Conservation (phyloP, 306 rosid species). For the Hippophae gyantsensis region DNA sequence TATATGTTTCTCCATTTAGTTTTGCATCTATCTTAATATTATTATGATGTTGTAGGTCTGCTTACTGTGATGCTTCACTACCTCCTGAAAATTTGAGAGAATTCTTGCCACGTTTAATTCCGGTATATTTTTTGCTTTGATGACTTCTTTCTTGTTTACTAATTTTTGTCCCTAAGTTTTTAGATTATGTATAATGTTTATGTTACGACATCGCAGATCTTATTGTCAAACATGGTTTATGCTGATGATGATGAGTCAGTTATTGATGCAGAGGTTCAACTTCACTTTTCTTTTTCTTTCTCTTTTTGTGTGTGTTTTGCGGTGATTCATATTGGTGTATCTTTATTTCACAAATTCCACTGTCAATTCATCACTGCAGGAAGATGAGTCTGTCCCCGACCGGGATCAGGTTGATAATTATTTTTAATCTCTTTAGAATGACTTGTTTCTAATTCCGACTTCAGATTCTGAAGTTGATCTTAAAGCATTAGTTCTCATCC, state of each 20-base stretch:
- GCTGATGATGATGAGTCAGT: constrained; percentile 95
- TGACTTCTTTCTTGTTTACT: constrained; percentile 12
- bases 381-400: constrained; percentile 92
- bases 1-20: too few relatives aligned
- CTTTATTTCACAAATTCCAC: constrained; percentile 23
- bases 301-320: constrained; percentile 13
- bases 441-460: constrained; percentile 6
- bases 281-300: constrained; percentile 16
- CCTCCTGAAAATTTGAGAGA: constrained; percentile 86
- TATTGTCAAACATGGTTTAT: constrained; percentile 92
- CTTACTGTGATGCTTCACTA: constrained; percentile 76
- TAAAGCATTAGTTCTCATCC: constrained; percentile 1
- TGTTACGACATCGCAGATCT: constrained; percentile 36
- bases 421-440: constrained; percentile 17
- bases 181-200: constrained; percentile 15
- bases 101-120: constrained; percentile 87
- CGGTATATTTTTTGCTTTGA: constrained; percentile 39
- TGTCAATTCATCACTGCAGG: constrained; percentile 43
- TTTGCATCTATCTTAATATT: too few relatives aligned
- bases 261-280: constrained; percentile 79
- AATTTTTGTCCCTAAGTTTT: constrained; percentile 6
- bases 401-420: constrained; percentile 74
- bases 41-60: constrained; percentile 51
- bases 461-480: not conserved
- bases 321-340: constrained; percentile 18